These are phyloP conservation scores for Candida saitoana DNA, from an alignment of 805 yeast genomes.

Conservation along the genomic window DNA sequence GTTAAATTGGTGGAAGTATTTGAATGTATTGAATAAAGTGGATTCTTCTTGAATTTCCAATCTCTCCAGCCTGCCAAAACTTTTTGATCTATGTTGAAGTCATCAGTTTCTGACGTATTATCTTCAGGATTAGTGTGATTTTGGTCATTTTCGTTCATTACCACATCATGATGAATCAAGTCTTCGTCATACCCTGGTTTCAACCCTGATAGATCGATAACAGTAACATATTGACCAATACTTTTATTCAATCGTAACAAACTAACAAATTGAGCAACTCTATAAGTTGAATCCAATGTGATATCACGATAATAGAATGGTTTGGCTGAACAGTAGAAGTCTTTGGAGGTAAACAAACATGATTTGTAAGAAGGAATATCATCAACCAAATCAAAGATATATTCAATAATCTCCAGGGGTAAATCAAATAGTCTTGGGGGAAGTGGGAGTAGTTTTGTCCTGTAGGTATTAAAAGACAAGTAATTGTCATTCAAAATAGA, in stretches of 20 bases:
- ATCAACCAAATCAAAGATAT: constrained; percentile 33
- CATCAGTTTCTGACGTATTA: constrained; percentile 3
- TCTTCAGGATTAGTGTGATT: constrained; percentile 9
- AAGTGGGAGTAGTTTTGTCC: neutral
- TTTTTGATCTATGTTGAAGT: constrained; percentile 10
- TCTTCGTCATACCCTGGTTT: constrained; percentile 30
- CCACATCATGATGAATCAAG: neutral
- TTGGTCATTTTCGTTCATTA: constrained; percentile 11
- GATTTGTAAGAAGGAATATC: constrained; percentile 31
- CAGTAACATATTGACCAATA: constrained; percentile 54
- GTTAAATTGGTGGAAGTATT: constrained; percentile 15
- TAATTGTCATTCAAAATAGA: neutral
- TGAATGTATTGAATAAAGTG: constrained; percentile 45
- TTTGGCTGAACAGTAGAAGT: constrained; percentile 49
- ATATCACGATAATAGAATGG: constrained; percentile 54
- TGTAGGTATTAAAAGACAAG: constrained; percentile 10
- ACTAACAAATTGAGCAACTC: constrained; percentile 77
- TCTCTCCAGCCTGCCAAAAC: constrained; percentile 86
- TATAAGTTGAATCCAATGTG: constrained; percentile 61
- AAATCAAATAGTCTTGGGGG: constrained; percentile 21
- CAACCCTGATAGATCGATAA: constrained; percentile 53
- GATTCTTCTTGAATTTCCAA: constrained; percentile 77
- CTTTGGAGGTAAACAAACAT: constrained; percentile 48
- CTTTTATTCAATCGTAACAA: constrained; percentile 53
- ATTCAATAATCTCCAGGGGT: constrained; percentile 42